phyloP scores from a whole-genome alignment of 805 yeast species.

The Wickerhamomyces rabaulensis region DNA sequence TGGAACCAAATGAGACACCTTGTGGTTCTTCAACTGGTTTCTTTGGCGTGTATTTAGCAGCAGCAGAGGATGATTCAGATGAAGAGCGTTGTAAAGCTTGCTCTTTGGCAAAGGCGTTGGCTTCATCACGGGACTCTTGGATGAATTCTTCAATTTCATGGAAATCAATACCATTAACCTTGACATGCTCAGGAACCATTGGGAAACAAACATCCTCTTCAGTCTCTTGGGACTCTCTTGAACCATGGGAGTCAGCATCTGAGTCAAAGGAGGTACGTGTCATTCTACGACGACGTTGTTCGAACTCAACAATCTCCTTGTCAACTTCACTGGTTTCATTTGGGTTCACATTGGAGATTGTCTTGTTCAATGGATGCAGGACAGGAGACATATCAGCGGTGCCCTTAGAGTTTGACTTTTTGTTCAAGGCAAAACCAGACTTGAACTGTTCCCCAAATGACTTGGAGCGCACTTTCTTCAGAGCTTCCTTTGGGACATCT shows the following conservation, averaged over 20 bases:
- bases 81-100: slow-evolving; percentile 8
- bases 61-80: slow-evolving; percentile 39
- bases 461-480: slow-evolving; percentile 21
- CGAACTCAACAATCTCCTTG: slow-evolving; percentile 30
- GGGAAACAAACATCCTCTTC: slow-evolving; percentile 99
- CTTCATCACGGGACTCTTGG: slow-evolving; percentile 51
- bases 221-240: slow-evolving; percentile 80
- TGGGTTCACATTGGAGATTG: slow-evolving; percentile 14
- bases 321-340: slow-evolving; percentile 23
- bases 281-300: slow-evolving; percentile 26
- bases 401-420: slow-evolving; percentile 16
- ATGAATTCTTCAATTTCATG: slow-evolving; percentile 84
- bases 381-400: slow-evolving; percentile 17
- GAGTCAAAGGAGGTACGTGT: slow-evolving; percentile 34
- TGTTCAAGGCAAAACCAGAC: slow-evolving; percentile 29
- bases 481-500: not conserved
- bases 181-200: slow-evolving; percentile 61
- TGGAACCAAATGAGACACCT: slow-evolving; percentile 37
- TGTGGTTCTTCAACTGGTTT: slow-evolving; percentile 9
- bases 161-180: slow-evolving; percentile 79
- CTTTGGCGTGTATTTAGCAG: slow-evolving; percentile 57
- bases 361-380: slow-evolving; percentile 18
- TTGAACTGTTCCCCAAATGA: slow-evolving; percentile 38
- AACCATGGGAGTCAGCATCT: slow-evolving; percentile 67
- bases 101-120: slow-evolving; percentile 26